Evolutionary conservation across 2,329 filamentous ascomycete genomes (phyloP).

Genomic region (Seiridium unicorne): DNA sequence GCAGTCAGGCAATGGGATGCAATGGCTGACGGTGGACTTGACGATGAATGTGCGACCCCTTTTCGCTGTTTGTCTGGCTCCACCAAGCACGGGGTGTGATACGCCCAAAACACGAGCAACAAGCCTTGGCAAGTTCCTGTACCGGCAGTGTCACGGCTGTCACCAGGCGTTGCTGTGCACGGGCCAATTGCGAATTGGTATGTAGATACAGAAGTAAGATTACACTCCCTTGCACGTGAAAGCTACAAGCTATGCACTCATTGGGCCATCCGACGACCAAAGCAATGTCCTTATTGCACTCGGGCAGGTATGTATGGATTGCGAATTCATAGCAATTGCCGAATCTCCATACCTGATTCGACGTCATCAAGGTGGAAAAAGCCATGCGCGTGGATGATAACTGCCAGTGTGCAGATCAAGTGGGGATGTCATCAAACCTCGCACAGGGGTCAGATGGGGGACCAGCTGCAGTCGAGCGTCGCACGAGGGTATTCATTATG

Average conservation of each 20-base stretch:
- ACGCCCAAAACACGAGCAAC: constrained; percentile 2
- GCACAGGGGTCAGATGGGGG: background rate
- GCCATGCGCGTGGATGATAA: background rate
- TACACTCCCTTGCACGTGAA: background rate
- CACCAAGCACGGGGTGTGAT: constrained; percentile 5
- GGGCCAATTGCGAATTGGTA: background rate
- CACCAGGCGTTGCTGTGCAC: background rate
- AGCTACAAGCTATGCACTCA: background rate
- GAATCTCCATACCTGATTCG: background rate
- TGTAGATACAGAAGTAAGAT: background rate
- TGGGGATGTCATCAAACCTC: background rate
- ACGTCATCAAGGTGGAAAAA: background rate
- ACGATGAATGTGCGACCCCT: background rate
- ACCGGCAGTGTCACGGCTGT: background rate
- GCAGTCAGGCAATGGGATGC: background rate
- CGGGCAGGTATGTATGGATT: background rate
- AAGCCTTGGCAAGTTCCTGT: constrained; percentile 3
- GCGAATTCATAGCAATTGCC: background rate
- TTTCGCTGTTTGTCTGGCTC: constrained; percentile 3
- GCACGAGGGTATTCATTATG: too few species aligned
- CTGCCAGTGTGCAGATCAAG: background rate
- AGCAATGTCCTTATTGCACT: background rate
- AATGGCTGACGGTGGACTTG: background rate
- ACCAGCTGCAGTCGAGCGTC: too few species aligned
- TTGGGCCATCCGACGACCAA: background rate